Evolutionary conservation across 768 basidiomycete genomes (phyloP).

Genomic region (Rhodotorula babjevae): DNA sequence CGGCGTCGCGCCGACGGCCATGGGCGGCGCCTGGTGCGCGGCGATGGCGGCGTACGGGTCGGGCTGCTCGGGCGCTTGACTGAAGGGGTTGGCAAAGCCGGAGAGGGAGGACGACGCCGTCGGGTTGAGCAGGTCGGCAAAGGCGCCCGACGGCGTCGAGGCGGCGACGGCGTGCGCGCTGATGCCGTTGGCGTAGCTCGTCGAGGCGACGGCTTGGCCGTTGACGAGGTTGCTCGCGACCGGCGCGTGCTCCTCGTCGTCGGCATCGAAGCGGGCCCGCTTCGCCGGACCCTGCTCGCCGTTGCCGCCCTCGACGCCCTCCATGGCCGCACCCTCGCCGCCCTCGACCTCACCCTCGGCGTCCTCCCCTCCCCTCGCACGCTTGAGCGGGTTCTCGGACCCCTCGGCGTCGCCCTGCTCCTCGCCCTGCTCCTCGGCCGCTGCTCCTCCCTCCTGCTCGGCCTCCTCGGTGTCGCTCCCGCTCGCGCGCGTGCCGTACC

Average conservation of each 20-base stretch:
- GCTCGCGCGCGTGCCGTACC: not conserved
- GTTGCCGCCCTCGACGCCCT: constrained; percentile 6
- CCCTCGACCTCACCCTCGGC: not conserved
- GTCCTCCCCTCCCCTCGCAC: constrained; percentile 10
- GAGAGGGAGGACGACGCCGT: not conserved
- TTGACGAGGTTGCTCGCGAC: constrained; percentile 6
- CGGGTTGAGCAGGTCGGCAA: constrained; percentile 29
- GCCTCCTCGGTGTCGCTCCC: not conserved
- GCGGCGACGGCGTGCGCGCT: not conserved
- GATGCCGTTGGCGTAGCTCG: not conserved
- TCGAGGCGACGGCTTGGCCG: constrained; percentile 11
- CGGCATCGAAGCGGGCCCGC: not conserved
- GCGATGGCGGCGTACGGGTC: not conserved
- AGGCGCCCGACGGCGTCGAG: not conserved
- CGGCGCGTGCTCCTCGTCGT: not conserved
- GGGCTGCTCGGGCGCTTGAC: not conserved
- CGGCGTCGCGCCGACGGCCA: constrained; percentile 16
- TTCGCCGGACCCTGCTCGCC: constrained; percentile 21
- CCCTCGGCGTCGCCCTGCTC: not conserved
- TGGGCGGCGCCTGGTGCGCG: not conserved
- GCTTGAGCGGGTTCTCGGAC: constrained; percentile 22
- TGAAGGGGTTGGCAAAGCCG: not conserved
- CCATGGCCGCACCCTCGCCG: constrained; percentile 2
- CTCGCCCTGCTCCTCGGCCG: constrained; percentile 3
- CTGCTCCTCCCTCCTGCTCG: not conserved